Evolutionary conservation across 495 filamentous ascomycete species (phyloP), one percentile per base, ranked within the genome.

Genomic region (Tetracladium marchalianum): DNA sequence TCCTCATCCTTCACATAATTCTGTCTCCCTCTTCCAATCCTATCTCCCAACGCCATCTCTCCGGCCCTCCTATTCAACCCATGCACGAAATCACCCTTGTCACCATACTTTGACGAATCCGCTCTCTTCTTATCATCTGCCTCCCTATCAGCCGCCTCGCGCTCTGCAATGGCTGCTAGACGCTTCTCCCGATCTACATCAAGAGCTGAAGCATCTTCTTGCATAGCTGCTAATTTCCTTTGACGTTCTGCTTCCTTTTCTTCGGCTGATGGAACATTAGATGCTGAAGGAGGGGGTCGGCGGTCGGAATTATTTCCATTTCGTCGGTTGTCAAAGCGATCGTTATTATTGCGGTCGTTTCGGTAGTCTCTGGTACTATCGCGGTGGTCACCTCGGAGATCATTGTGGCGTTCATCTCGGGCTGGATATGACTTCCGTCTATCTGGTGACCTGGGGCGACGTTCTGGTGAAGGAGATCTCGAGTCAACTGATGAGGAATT

Each of bases 191-290:
- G 84, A 40, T 84, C 79, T 33, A 71, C 53, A 60, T 96, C 85
- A 49, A 98, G 70, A 11, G 84, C 76, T 2, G 71, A 69, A n/a
- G 92, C 92, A 44, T 85, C 86, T 18, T 76, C 73, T 56, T 88
- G 85, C 92, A 98, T 98, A 31, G 81, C 84, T 13, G 84, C 87
- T 4, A 97, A 68, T 57, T 85, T 90, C 15, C 72, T 67, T 7
- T 73, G 76, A 2, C 75, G 76, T 47, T 84, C 78, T 12, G 71
- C 66, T 32, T 71, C 66, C 1, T 58, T 58, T 9, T 66, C 61
- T 31, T 60, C 51, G 17, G 41, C 34, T 17, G 58, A 53, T 33
- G 41, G 18, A 36, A 45, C 43, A 7, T 13, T 24, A 4, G 16
- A 11, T 31, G 17, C 37, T 39, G 38, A 41, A 22, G 19, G 8